Evolutionary conservation across 768 basidiomycete genomes (phyloP).

Genomic region (Termitomyces sp.): DNA sequence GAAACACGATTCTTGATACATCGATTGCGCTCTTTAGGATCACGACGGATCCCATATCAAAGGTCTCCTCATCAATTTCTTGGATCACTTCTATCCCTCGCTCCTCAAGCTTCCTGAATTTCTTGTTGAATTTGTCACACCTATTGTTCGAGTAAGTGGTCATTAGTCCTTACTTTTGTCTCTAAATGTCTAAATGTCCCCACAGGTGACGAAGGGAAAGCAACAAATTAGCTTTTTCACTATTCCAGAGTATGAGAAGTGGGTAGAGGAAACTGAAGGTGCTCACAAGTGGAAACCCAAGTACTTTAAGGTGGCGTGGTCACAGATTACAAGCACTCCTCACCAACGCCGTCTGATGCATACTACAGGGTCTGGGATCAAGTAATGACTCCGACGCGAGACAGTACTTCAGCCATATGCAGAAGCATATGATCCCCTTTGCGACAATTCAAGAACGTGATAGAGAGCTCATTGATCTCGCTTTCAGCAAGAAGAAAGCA

Average conservation of each 20-base stretch:
- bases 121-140: slow-evolving; percentile 96
- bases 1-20: not conserved
- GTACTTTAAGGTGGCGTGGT: slow-evolving; percentile 86
- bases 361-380: slow-evolving; percentile 85
- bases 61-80: slow-evolving; percentile 96
- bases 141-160: slow-evolving; percentile 81
- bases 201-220: slow-evolving; percentile 71
- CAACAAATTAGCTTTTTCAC: slow-evolving; percentile 89
- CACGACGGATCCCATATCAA: slow-evolving; percentile 99
- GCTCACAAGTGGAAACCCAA: slow-evolving; percentile 84
- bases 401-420: slow-evolving; percentile 89
- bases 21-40: slow-evolving; percentile 50
- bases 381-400: slow-evolving; percentile 86
- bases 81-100: slow-evolving; percentile 96
- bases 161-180: not conserved
- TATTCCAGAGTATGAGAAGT: slow-evolving; percentile 92
- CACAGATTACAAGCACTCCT: not conserved
- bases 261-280: slow-evolving; percentile 75
- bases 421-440: slow-evolving; percentile 94
- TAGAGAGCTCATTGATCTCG: slow-evolving; percentile 87
- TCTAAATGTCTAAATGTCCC: not conserved
- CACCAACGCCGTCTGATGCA: not conserved
- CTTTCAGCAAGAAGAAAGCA: slow-evolving; percentile 99
- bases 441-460: slow-evolving; percentile 76
- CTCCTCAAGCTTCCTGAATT: slow-evolving; percentile 87